Base-by-base conservation (phyloP, 2,329 filamentous ascomycete genomes). In the Neofusicoccum laricinum region DNA sequence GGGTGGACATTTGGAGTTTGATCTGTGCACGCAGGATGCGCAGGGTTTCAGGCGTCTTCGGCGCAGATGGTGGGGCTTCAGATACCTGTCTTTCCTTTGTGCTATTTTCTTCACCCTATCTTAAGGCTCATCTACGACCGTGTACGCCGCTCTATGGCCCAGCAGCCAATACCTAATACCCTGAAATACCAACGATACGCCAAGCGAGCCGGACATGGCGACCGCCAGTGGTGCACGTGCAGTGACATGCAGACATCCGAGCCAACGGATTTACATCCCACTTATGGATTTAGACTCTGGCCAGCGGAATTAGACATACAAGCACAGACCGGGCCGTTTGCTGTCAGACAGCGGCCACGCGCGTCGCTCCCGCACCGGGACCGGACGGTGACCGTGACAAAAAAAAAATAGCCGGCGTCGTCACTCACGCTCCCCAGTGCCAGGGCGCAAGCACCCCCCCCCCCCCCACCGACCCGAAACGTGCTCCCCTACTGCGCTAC, bases 51-150 rank as follows among this genome's bases (percentile, higher is more conserved):
- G 55, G 55, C 55, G 55, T 59, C 55, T 59, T 17, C n/a, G 55
- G 55, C 55, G 51, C 51, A 57, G 51, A 14, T 17, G 51, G 51
- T 43, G 51, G 55, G 55, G 14, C 55, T 34, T 36, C 55, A 59
- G 41, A 59, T 59, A 59, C 55, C 55, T 45, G 25, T 46, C 38
- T 59, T 59, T 59, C 40, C 19, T 59, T 59, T 59, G 55, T 59
- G 55, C 41, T 59, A 38, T 59, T 46, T 46, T 46, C 30, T 46
- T 36, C n/a, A 11, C 15, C 17, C 25, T 15, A 7, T 2, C 30
- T 11, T 46, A 14, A 45, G 19, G 25, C 17, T 46, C 41, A 46
- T 45, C 30, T 19, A 59, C 55, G 55, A 59, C 30, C 51, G 30
- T 59, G 41, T 59, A 59, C 41, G 55, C 46, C 55, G 55, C 55